These are phyloP conservation scores for Pleoardoris graminearum DNA, from an alignment of 2,329 filamentous ascomycete species.

Conservation along the genomic window DNA sequence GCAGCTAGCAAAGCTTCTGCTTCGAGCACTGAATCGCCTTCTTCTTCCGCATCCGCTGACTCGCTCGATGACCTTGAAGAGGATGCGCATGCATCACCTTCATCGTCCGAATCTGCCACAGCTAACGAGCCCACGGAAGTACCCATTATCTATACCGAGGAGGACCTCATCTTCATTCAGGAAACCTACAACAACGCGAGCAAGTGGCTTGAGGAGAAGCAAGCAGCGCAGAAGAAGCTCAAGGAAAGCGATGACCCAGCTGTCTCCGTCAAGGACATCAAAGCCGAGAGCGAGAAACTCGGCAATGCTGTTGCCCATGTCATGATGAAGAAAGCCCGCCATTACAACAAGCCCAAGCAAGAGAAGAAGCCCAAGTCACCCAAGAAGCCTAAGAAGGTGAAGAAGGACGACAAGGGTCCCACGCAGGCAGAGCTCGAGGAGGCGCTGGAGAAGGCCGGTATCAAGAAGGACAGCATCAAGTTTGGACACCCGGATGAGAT, in stretches of 20 bases:
- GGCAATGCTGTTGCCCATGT: conserved; percentile 71
- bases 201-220: conserved; percentile 75
- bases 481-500: conserved; percentile 25
- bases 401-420: conserved; percentile 35
- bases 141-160: conserved; percentile 65
- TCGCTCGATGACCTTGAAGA: conserved; percentile 77
- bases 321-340: conserved; percentile 61
- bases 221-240: conserved; percentile 72
- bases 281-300: conserved; percentile 69
- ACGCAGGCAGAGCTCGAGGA: conserved; percentile 37
- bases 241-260: conserved; percentile 74
- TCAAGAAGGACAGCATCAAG: conserved; percentile 34
- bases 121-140: conserved; percentile 35
- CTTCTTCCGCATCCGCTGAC: conserved; percentile 51
- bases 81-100: conserved; percentile 48
- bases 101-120: conserved; percentile 37
- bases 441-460: conserved; percentile 37
- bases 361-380: conserved; percentile 35
- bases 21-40: conserved; percentile 47
- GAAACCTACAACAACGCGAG: conserved; percentile 64
- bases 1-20: conserved; percentile 48
- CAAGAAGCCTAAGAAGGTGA: conserved; percentile 30
- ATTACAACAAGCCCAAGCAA: conserved; percentile 43
- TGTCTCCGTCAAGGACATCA: conserved; percentile 68
- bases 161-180: conserved; percentile 70